Base-by-base conservation (phyloP, 768 basidiomycete species). In the Cantharellus cinnabarinus region DNA sequence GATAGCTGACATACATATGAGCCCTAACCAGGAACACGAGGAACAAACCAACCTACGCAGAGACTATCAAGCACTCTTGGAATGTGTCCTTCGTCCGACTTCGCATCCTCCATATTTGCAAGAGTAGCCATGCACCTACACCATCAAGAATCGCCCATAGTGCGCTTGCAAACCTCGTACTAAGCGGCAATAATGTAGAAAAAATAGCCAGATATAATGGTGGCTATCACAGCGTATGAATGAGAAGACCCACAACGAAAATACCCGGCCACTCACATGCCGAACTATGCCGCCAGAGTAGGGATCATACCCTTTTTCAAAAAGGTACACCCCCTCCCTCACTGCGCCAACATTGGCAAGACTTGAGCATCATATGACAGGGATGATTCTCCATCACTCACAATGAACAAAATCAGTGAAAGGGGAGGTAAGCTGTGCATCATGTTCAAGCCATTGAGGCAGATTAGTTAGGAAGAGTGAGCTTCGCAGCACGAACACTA, bases 321-420 rank as follows among this genome's bases (percentile, higher is more conserved):
- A 82, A 14, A 97, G 76, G 70, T 82, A 89, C 3, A 94, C 75
- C 15, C 91, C 93, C 70, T 97, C 94, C 67, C 81, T 80, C 60
- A 98, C 94, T 97, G 62, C 50, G 55, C 57, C 20, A 62, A 60
- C 64, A 57, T 63, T 59, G 64, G 65, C 52, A 14, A 38, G 37
- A n/a, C 40, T 44, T 57, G 59, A 38, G 62, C 64, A 37, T 37
- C 52, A 54, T 14, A 50, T 52, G 50, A 29, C 62, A 42, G 35
- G 15, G 14, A 41, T 60, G 40, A 38, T 0, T 3, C 29, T n/a
- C 29, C 41, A 37, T n/a, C 2, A 72, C 85, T 69, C 65, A 91
- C 90, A 73, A 64, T 85, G 79, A 20, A 80, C 71, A 67, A 83
- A 83, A 4, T 85, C 82, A 3, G 87, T 89, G 66, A 93, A 65